Conservation (phyloP, 441 rosid genomes). For the Sinapis alba region DNA sequence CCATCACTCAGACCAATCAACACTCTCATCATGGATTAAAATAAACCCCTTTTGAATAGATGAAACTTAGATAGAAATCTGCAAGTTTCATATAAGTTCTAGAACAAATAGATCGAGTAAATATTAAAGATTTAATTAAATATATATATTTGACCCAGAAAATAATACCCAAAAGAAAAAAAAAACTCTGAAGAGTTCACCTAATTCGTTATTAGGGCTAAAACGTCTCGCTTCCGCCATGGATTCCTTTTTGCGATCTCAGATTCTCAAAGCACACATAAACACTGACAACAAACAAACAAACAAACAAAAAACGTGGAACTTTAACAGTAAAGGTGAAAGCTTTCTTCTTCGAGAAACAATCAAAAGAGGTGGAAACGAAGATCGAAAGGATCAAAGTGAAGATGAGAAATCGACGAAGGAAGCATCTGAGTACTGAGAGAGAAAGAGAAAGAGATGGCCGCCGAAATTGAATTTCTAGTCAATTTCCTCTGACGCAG, state of each 20-base stretch:
- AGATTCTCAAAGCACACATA: constrained; percentile 30
- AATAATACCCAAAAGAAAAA: not conserved
- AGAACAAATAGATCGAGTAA: constrained; percentile 17
- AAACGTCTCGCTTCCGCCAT: constrained; percentile 59
- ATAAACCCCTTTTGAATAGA: constrained; percentile 6
- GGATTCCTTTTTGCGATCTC: constrained; percentile 29
- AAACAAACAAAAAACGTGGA: not conserved
- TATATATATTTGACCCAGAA: not conserved
- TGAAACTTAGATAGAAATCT: constrained; percentile 18
- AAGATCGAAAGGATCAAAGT: constrained; percentile 8
- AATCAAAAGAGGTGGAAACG: constrained; percentile 1
- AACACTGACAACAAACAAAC: constrained; percentile 1
- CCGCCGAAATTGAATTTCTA: constrained; percentile 40
- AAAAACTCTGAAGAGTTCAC: constrained; percentile 30
- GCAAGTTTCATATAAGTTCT: not conserved
- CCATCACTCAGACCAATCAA: constrained; percentile 21
- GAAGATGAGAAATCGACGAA: constrained; percentile 12
- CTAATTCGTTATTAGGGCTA: constrained; percentile 45
- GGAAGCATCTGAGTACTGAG: constrained; percentile 28
- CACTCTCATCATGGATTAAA: not conserved
- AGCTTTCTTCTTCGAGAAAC: constrained; percentile 29
- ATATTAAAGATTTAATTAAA: not conserved
- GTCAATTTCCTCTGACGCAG: constrained; percentile 42
- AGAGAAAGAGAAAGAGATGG: constrained; percentile 16
- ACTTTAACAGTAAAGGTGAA: constrained; percentile 22